phyloP scores from a whole-genome alignment of 768 basidiomycete species.

The Lactarius quietus region DNA sequence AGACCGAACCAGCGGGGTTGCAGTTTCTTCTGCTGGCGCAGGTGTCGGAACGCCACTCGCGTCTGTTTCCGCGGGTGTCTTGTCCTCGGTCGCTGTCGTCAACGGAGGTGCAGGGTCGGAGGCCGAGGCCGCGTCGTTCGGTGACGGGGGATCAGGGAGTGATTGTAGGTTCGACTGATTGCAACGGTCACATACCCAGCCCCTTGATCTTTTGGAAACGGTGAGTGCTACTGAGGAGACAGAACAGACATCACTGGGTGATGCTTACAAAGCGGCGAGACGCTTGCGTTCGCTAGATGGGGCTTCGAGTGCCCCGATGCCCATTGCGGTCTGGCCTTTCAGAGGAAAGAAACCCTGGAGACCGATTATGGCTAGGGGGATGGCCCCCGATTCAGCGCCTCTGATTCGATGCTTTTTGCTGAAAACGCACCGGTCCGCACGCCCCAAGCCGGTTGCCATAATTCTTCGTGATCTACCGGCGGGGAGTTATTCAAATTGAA shows the following conservation, averaged over 20 bases:
- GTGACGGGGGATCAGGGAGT: conserved; percentile 58
- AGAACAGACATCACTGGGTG: neutral
- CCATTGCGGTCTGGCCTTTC: conserved; percentile 81
- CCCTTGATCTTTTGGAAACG: conserved; percentile 56
- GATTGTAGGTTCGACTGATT: conserved; percentile 60
- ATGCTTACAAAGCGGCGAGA: conserved; percentile 66
- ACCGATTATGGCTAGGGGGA: conserved; percentile 67
- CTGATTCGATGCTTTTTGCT: neutral
- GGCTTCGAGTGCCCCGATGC: conserved; percentile 84
- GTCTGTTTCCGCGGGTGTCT: neutral
- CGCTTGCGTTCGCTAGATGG: conserved; percentile 72
- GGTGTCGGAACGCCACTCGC: neutral
- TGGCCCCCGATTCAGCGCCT: neutral
- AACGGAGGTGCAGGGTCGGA: neutral
- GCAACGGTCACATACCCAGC: conserved; percentile 78
- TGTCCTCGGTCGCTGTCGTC: neutral
- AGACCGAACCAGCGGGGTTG: neutral
- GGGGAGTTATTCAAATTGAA: conserved; percentile 23
- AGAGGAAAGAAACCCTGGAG: conserved; percentile 87
- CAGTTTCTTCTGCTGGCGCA: neutral
- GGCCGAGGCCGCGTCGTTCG: neutral
- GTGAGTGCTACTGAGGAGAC: neutral
- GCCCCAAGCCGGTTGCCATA: conserved; percentile 99
- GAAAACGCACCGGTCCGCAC: conserved; percentile 77
- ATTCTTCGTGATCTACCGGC: conserved; percentile 83